Evolutionary conservation across 1,284 basidiomycete genomes (phyloP), one percentile per base, ranked within the genome.

Genomic region (Malassezia caprae): DNA sequence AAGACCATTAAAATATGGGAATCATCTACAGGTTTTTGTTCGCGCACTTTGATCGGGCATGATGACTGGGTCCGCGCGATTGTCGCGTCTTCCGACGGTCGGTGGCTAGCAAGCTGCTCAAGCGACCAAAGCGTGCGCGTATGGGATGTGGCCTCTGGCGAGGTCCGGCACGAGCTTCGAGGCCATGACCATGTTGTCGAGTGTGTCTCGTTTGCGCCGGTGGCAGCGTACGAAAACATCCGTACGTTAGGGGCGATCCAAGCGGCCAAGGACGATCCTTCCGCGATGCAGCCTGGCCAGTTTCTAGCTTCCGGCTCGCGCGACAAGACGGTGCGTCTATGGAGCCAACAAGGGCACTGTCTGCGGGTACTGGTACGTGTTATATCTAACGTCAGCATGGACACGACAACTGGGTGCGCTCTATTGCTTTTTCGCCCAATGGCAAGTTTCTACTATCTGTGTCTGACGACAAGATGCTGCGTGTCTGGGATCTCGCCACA

Each of bases 121-220:
- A 88, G 85, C 67, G 89, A 93, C 75, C 73, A 91, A 86, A 90
- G 87, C 27, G 83, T 85, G 28, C 80, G 86, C 23, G 79, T 91
- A 61, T 89, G 86, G 82, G 87, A 93, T 64, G 78, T 83, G 0
- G 75, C 82, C 46, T 82, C 81, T 8, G 88, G 86, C 17, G 84
- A 88, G 68, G 82, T 82, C 32, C 90, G 89, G 74, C 78, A 82
- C 67, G 88, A 90, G 65, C 78, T 93, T 67, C 79, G 88, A 51
- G 89, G 88, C 0, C 90, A 93, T 69, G 88, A 90, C 47, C 84
- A 91, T 73, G 85, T 87, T 19, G 82, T 93, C 13, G 88, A 91
- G 72, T 83, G 82, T 35, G 84, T 85, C 12, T 82, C 83, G 8
- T 91, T 91, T 72, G 88, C 87, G 8, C 90, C 90, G 1, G 75